phyloP scores from a whole-genome alignment of 192 early-diverging fungal species.

The Chytriomyces confervae region DNA sequence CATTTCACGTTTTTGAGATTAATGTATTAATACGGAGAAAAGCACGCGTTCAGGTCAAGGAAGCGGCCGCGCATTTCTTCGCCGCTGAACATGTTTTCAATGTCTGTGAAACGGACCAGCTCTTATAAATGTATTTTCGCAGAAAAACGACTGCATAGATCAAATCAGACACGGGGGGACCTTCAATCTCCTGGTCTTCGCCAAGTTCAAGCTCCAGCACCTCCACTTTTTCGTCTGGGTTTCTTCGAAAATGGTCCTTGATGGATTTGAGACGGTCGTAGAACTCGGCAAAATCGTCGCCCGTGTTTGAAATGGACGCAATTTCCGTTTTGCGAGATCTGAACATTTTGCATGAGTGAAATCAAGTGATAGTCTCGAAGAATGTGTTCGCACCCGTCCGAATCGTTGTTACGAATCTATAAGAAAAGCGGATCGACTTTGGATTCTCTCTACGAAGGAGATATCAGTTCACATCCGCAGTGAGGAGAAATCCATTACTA shows the following conservation, averaged over 20 bases:
- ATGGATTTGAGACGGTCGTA: constrained; percentile 82
- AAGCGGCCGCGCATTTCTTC: constrained; percentile 86
- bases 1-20: constrained; percentile 71
- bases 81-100: constrained; percentile 91
- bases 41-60: constrained; percentile 82
- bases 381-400: constrained; percentile 59
- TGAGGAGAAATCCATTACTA: not conserved
- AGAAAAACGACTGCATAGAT: no score
- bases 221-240: constrained; percentile 76
- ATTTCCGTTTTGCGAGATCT: constrained; percentile 74
- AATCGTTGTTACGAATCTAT: constrained; percentile 75
- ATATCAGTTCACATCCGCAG: not conserved
- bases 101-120: constrained; percentile 41
- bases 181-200: constrained; percentile 28
- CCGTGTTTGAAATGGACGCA: constrained; percentile 63
- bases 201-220: constrained; percentile 72
- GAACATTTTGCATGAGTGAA: no score
- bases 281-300: constrained; percentile 78
- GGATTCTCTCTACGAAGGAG: constrained; percentile 62
- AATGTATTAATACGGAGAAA: constrained; percentile 82
- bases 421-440: constrained; percentile 65
- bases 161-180: not conserved
- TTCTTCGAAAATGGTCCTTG: constrained; percentile 79
- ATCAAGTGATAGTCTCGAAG: no score
- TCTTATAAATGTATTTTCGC: no score